Evolutionary conservation across 192 early-diverging fungal species (phyloP).

Genomic region (Kappamyces sp.): DNA sequence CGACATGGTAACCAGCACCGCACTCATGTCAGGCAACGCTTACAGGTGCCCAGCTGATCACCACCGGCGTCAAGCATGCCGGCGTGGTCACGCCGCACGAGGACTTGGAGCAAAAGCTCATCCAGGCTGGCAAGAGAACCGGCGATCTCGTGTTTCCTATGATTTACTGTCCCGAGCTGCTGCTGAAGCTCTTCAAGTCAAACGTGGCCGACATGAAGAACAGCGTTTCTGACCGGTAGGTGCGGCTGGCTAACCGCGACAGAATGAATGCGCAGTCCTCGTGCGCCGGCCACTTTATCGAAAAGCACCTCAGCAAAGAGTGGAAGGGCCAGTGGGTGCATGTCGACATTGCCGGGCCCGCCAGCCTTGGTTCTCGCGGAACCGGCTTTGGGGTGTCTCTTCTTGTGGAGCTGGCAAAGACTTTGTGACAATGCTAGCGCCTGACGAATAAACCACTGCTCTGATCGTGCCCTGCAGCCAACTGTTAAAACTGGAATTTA

Average conservation of each 20-base stretch:
- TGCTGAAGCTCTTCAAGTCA: conserved; percentile 24
- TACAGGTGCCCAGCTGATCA: conserved; percentile 46
- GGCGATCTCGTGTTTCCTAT: conserved; percentile 41
- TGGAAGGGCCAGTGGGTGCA: conserved; percentile 39
- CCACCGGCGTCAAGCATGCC: conserved; percentile 44
- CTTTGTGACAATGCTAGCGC: too few relatives aligned
- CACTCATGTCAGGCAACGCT: conserved; percentile 27
- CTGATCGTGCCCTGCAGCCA: too few relatives aligned
- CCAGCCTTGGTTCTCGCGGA: conserved; percentile 15
- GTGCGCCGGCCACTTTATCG: conserved; percentile 47
- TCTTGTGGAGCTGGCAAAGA: conserved; percentile 14
- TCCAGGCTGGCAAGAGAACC: conserved; percentile 30
- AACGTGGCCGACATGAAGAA: conserved; percentile 51
- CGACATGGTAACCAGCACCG: conserved; percentile 25
- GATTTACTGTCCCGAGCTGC: conserved; percentile 34
- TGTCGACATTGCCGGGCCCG: conserved; percentile 36
- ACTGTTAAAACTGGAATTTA: too few relatives aligned
- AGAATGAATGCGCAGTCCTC: conserved; percentile 39
- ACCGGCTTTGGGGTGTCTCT: conserved; percentile 35
- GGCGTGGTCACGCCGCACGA: conserved; percentile 35
- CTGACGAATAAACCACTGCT: too few relatives aligned
- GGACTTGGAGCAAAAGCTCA: conserved; percentile 31
- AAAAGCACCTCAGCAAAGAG: conserved; percentile 32
- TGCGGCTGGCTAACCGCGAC: too few relatives aligned
- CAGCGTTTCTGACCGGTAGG: conserved; percentile 25